Evolutionary conservation across 202 grass and related monocot genomes (phyloP).

Genomic region (Thinopyrum obtusiflorum): DNA sequence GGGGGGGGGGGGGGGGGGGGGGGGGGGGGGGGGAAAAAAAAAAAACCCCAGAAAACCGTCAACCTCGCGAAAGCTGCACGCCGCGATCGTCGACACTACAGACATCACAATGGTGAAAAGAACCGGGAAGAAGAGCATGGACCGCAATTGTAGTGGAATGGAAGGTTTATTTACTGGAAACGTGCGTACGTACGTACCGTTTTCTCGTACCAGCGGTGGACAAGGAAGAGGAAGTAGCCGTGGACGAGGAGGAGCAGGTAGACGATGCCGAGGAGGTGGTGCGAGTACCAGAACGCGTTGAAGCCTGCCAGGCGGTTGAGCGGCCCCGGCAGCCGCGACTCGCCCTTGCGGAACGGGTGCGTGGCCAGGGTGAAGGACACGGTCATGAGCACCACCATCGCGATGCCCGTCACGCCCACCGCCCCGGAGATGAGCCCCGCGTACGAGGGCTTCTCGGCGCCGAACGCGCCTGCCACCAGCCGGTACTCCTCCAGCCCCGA

Average conservation of each 20-base stretch:
- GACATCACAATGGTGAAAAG: neutral
- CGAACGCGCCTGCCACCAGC: constrained; percentile 65
- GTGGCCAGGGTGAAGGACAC: constrained; percentile 93
- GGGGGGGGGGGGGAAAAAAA: no score
- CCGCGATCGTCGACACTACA: neutral
- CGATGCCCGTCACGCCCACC: constrained; percentile 75
- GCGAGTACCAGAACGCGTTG: constrained; percentile 99
- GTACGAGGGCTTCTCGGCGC: constrained; percentile 58
- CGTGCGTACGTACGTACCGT: constrained; percentile 45
- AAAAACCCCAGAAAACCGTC: no score
- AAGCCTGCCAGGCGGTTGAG: constrained; percentile 83
- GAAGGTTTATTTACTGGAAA: no score
- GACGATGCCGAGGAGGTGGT: constrained; percentile 87
- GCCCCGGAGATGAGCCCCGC: constrained; percentile 54
- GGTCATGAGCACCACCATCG: constrained; percentile 85
- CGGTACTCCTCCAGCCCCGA: constrained; percentile 55
- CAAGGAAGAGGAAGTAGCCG: constrained; percentile 89
- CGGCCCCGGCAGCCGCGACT: constrained; percentile 49
- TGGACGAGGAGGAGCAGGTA: constrained; percentile 74
- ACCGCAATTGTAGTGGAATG: no score
- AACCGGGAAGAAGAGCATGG: no score
- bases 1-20: no score
- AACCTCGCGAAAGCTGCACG: neutral
- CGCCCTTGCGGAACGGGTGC: constrained; percentile 89
- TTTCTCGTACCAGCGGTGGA: constrained; percentile 70